Conservation (phyloP, 257 asterid genomes). For the Anisodus acutangulus region DNA sequence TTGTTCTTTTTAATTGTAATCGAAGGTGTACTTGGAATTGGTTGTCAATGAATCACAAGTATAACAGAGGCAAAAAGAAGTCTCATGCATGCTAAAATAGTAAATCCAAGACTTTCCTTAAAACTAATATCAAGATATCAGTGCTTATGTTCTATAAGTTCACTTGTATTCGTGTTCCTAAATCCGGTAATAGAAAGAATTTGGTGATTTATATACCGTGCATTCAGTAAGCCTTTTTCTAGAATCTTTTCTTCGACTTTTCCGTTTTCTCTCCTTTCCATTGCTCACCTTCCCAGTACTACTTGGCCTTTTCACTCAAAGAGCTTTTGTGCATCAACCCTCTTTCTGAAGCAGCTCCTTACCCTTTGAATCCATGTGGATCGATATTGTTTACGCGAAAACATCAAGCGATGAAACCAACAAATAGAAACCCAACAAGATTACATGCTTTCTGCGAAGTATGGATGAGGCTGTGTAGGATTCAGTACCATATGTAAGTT, state of each 20-base stretch:
- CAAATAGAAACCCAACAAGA: neutral
- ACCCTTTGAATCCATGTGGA: too few relatives aligned
- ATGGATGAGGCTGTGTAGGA: neutral
- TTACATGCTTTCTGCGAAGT: neutral
- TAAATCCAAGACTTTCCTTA: neutral
- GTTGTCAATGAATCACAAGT: neutral
- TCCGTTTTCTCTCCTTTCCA: neutral
- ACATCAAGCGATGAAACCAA: too few relatives aligned
- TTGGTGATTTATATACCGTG: neutral
- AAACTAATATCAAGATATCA: neutral
- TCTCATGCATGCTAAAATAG: neutral
- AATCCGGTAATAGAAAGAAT: neutral
- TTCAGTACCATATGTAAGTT: neutral
- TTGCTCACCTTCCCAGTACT: too few relatives aligned
- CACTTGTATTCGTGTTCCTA: neutral
- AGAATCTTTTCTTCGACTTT: neutral
- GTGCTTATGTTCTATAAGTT: neutral
- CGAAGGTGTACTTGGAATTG: constrained; percentile 7
- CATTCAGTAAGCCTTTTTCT: neutral
- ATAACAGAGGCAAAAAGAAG: neutral
- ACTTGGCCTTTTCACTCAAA: too few relatives aligned
- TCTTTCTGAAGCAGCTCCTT: too few relatives aligned
- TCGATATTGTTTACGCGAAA: too few relatives aligned
- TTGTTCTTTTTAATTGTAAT: neutral
- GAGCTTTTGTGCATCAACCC: too few relatives aligned